Conservation (phyloP, 495 filamentous ascomycete genomes). For the Wilcoxina mikolae region DNA sequence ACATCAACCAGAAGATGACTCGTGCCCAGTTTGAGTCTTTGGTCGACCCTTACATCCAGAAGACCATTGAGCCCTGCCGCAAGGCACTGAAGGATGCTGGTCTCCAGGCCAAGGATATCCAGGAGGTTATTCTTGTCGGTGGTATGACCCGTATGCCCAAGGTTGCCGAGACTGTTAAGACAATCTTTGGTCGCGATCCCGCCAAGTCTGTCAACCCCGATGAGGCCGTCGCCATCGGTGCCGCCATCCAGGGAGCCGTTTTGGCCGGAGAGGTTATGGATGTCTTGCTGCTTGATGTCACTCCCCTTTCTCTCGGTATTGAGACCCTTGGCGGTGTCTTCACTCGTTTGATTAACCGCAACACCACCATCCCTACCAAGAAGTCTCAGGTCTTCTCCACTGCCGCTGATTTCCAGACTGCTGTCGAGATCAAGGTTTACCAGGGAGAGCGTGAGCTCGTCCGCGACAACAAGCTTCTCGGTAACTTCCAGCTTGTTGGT, state of each 20-base stretch:
- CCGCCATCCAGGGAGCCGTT: slow-evolving; percentile 94
- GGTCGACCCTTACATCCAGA: slow-evolving; percentile 77
- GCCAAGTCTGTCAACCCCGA: slow-evolving; percentile 99
- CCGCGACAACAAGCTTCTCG: slow-evolving; percentile 95
- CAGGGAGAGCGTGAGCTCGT: slow-evolving; percentile 99
- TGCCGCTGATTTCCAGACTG: slow-evolving; percentile 96
- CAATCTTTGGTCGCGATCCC: slow-evolving; percentile 92
- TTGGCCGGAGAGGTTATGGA: slow-evolving; percentile 94
- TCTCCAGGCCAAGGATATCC: slow-evolving; percentile 86
- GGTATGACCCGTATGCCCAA: slow-evolving; percentile 99
- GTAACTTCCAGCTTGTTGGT: slow-evolving; percentile 99
- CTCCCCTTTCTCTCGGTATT: slow-evolving; percentile 94
- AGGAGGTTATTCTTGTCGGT: slow-evolving; percentile 97
- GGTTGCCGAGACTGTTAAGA: slow-evolving; percentile 93
- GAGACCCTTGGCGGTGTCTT: slow-evolving; percentile 99
- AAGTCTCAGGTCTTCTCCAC: slow-evolving; percentile 98
- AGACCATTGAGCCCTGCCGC: slow-evolving; percentile 80
- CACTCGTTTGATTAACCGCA: slow-evolving; percentile 98
- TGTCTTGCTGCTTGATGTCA: slow-evolving; percentile 90
- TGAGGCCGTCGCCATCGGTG: slow-evolving; percentile 97
- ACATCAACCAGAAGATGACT: slow-evolving; percentile 92
- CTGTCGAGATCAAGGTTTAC: slow-evolving; percentile 99
- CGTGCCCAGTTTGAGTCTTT: slow-evolving; percentile 84
- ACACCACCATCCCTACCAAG: slow-evolving; percentile 99
- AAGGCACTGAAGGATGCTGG: slow-evolving; percentile 97